Percentiles rank a stretch among this genome's conserved stretches.
These are phyloP conservation scores for Zelopaecilomyces penicillatus DNA, from an alignment of 2,329 filamentous ascomycete species.

Conservation along the genomic window DNA sequence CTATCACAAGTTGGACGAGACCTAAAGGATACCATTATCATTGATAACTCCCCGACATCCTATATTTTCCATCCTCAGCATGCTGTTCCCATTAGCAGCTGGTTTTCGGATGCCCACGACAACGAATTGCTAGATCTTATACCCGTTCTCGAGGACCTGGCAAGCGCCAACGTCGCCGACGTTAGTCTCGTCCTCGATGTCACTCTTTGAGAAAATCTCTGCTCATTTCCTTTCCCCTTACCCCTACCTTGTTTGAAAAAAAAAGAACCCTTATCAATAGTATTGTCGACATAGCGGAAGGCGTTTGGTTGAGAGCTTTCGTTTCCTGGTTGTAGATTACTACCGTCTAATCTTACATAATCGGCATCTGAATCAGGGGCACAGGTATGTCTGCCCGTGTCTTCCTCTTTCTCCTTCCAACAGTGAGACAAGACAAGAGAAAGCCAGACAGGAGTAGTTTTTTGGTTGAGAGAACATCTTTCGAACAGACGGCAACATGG, in stretches of 20 bases:
- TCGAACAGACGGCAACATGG: slow-evolving; percentile 21
- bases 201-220: slow-evolving; percentile 48
- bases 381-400: slow-evolving; percentile 1
- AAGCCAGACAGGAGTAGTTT: slow-evolving; percentile 2
- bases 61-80: slow-evolving; percentile 99
- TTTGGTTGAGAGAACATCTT: slow-evolving; percentile 9
- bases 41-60: slow-evolving; percentile 97
- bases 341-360: slow-evolving; percentile 45
- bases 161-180: slow-evolving; percentile 79
- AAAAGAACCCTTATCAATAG: slow-evolving; percentile 27
- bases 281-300: slow-evolving; percentile 44
- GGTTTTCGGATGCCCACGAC: slow-evolving; percentile 99
- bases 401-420: slow-evolving; percentile 2
- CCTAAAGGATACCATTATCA: slow-evolving; percentile 96
- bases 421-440: slow-evolving; percentile 7
- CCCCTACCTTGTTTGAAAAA: slow-evolving; percentile 25
- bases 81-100: slow-evolving; percentile 97
- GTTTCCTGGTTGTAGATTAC: slow-evolving; percentile 42
- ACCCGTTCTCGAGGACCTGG: slow-evolving; percentile 94
- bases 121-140: slow-evolving; percentile 97
- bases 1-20: slow-evolving; percentile 94
- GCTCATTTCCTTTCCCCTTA: slow-evolving; percentile 14
- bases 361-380: slow-evolving; percentile 13
- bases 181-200: slow-evolving; percentile 98
- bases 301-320: slow-evolving; percentile 44